Evolutionary conservation across 345 rosid species (phyloP), one percentile per base, ranked within the genome.

Genomic region (Euphorbia lathyris): DNA sequence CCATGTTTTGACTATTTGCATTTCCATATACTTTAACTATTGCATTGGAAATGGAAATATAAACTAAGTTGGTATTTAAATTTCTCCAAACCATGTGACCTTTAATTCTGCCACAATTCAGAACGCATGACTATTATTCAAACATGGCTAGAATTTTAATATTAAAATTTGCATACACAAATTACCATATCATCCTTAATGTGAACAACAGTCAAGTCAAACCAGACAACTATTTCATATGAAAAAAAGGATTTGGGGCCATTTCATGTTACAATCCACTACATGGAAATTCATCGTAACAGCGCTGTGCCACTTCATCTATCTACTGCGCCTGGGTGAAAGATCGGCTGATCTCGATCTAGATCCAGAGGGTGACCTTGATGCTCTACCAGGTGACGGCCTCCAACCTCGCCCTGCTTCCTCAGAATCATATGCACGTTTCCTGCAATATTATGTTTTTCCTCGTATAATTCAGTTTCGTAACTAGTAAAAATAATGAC

Each of bases 301-400:
- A 22, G 8, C 42, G 14, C 32, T 6, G 19, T 43, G 27, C 9
- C 7, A 22, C 45, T n/a, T 13, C 20, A 51, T 43, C 50, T 16
- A 71, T 77, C 80, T 69, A 76, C 61, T 50, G 48, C 69, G 82
- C 75, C 84, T 76, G 23, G 87, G 83, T 23, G 86, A 84, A 66
- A 73, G 32, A 61, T 91, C 92, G 36, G 85, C 93, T 12, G 93
- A 89, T 74, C 92, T 78, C n/a, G 97, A 89, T 65, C 96, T 76
- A 22, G 96, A 89, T 42, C 92, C 90, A 0, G 89, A 83, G 7
- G 87, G 90, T 3, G 96, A 86, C 78, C 91, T 85, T 29, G 92
- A 85, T 10, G 73, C 77, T 20, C 83, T 62, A 30, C 86, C 79
- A 38, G 81, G 82, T 1, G 84, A 69, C 1, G 70, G 45, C 76